Base-by-base conservation (phyloP, 2,329 filamentous ascomycete species). In the Aspergillus quadricinctus region DNA sequence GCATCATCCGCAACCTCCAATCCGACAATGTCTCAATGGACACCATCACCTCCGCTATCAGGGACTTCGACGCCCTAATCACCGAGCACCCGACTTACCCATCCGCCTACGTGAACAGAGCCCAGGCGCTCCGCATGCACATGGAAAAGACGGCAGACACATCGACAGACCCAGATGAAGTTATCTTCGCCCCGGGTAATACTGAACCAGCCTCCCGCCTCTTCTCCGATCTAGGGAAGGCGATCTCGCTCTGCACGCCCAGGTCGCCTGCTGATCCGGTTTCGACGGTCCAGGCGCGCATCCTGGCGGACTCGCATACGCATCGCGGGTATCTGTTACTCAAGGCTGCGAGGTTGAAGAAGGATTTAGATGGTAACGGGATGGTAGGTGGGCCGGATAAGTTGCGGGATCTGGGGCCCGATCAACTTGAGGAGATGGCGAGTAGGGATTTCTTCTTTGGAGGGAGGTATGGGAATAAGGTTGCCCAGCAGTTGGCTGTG, bases 401-500 rank as follows among this genome's bases (percentile, higher is more conserved):
- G 19, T 58, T 76, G 40, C 65, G 66, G 10, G 68, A 66, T 0
- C 51, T 77, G 50, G 66, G 61, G 0, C 67, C 72, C 11, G 71
- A 75, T 37, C 67, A 75, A 46, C 59, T 84, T 9, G 82, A 85
- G 63, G 82, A 84, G 63, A 72, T 80, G 64, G 82, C 81, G 3
- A 83, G 80, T 60, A 72, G 72, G 31, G 78, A 83, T 59, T 84
- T 86, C 66, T 79, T 77, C 35, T 68, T 77, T 23, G 83, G 81
- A 1, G 81, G 80, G 1, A 64, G 77, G 45, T 84, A 80, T 68
- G 83, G 83, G 1, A 84, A 84, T 67, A 77, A 80, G 55, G 75
- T 82, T 25, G 83, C 81, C 46, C 77, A 79, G 63, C 79, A 82
- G 62, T 73, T 86, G 72, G 81, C 81, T 14, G 82, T 85, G 17